phyloP scores from a whole-genome alignment of 1,284 basidiomycete genomes.

The Tylopilus orsonianus region DNA sequence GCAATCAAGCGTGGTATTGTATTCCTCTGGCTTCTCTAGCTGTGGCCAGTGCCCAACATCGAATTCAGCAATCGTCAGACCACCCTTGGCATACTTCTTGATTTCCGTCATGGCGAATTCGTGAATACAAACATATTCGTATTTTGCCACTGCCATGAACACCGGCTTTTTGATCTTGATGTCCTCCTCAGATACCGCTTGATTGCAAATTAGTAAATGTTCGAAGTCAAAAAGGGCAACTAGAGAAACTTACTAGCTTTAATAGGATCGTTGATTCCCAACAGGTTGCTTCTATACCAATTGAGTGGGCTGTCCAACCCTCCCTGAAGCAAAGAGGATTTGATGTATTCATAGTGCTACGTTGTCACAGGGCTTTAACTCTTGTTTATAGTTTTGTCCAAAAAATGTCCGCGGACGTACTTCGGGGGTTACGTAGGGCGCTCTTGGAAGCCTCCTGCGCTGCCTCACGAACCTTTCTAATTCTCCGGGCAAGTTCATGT shows the following conservation, averaged over 20 bases:
- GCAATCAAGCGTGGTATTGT: constrained; percentile 32
- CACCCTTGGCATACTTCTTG: constrained; percentile 30
- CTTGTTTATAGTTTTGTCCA: not conserved
- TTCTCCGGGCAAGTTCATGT: constrained; percentile 35
- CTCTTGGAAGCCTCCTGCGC: constrained; percentile 22
- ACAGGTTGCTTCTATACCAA: constrained; percentile 29
- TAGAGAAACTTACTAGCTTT: constrained; percentile 20
- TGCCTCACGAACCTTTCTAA: constrained; percentile 31
- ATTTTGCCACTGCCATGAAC: constrained; percentile 33
- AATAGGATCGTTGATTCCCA: constrained; percentile 25
- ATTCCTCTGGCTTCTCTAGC: constrained; percentile 28
- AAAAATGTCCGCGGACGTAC: constrained; percentile 17
- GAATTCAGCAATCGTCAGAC: constrained; percentile 30
- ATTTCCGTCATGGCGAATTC: constrained; percentile 26
- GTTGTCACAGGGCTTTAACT: constrained; percentile 4
- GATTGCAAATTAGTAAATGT: not conserved
- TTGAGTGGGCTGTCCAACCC: constrained; percentile 34
- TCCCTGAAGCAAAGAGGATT: constrained; percentile 24
- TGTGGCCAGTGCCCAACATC: constrained; percentile 35
- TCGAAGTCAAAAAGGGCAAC: not conserved
- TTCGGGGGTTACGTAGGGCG: constrained; percentile 35
- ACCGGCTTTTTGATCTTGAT: constrained; percentile 29
- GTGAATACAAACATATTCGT: constrained; percentile 28
- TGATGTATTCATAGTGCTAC: constrained; percentile 31
- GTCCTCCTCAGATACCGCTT: constrained; percentile 27